Conservation (phyloP, 116 monocot genomes). For the Posidonia oceanica region DNA sequence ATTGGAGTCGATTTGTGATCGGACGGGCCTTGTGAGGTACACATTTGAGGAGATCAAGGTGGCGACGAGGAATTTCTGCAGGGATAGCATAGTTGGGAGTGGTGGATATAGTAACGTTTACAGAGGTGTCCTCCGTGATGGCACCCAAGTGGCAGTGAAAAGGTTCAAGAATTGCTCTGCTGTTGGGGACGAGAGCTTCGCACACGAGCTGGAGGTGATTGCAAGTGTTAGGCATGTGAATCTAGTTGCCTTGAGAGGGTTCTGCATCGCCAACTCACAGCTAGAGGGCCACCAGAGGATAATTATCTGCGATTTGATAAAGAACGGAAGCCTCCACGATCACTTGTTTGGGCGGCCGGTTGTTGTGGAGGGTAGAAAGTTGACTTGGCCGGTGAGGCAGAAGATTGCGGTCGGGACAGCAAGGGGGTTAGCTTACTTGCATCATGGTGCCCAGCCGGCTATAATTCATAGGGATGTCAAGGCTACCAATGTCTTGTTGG, state of each 20-base stretch:
- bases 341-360: constrained; percentile 42
- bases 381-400: constrained; percentile 68
- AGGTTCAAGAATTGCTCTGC: constrained; percentile 87
- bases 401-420: constrained; percentile 77
- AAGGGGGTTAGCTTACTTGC: constrained; percentile 72
- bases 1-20: constrained; percentile 36
- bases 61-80: constrained; percentile 54
- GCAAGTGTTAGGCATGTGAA: constrained; percentile 88
- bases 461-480: constrained; percentile 95
- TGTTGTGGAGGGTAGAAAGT: background rate
- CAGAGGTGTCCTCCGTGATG: constrained; percentile 47
- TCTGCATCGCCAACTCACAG: constrained; percentile 63
- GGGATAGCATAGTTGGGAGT: constrained; percentile 59
- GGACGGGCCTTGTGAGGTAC: constrained; percentile 53
- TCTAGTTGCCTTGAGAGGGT: constrained; percentile 66
- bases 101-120: constrained; percentile 92
- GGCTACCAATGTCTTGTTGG: constrained; percentile 71
- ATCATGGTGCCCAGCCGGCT: constrained; percentile 49
- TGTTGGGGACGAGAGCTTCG: constrained; percentile 58
- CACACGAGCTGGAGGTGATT: constrained; percentile 83
- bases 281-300: constrained; percentile 85
- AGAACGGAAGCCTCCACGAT: constrained; percentile 82
- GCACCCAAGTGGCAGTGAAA: constrained; percentile 61
- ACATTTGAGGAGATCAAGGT: constrained; percentile 60
- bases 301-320: constrained; percentile 78